These are phyloP conservation scores for Carex myosuroides DNA, from an alignment of 176 grass and related monocot genomes.

Conservation along the genomic window DNA sequence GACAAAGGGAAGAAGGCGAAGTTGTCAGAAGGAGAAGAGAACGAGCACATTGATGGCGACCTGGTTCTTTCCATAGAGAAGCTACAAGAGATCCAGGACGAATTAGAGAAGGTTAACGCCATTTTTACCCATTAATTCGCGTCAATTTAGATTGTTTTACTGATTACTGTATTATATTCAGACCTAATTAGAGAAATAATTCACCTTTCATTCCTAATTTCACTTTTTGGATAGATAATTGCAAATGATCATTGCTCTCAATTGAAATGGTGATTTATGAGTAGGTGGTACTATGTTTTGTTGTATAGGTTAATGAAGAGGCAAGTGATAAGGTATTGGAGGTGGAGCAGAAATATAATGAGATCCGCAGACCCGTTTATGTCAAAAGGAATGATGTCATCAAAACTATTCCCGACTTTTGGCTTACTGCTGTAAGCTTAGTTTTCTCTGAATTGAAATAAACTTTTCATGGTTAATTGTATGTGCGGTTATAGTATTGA, in stretches of 20 bases:
- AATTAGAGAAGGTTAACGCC: conserved; percentile 48
- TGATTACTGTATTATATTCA: neutral
- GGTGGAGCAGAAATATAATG: conserved; percentile 93
- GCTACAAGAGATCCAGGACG: conserved; percentile 59
- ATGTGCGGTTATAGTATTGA: neutral
- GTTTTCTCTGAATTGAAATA: neutral
- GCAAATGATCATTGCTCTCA: neutral
- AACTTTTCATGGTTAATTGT: neutral
- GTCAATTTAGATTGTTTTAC: neutral
- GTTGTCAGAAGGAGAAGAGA: conserved; percentile 27
- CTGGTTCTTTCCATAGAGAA: conserved; percentile 41
- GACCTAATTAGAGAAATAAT: neutral
- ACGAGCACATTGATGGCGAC: conserved; percentile 35
- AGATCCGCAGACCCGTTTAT: conserved; percentile 66
- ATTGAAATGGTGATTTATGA: neutral
- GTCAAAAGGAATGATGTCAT: conserved; percentile 60
- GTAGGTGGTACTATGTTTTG: neutral
- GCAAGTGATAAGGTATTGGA: conserved; percentile 79
- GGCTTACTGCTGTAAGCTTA: conserved; percentile 68
- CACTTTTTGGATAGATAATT: neutral
- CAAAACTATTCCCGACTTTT: conserved; percentile 74
- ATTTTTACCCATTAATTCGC: neutral
- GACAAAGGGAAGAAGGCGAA: conserved; percentile 55
- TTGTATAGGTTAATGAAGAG: conserved; percentile 72
- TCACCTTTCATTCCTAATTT: neutral